Percentiles rank a stretch among this genome's conserved stretches.
Evolutionary conservation across 129 eudicot genomes (phyloP).

Genomic region (Glebionis coronaria): DNA sequence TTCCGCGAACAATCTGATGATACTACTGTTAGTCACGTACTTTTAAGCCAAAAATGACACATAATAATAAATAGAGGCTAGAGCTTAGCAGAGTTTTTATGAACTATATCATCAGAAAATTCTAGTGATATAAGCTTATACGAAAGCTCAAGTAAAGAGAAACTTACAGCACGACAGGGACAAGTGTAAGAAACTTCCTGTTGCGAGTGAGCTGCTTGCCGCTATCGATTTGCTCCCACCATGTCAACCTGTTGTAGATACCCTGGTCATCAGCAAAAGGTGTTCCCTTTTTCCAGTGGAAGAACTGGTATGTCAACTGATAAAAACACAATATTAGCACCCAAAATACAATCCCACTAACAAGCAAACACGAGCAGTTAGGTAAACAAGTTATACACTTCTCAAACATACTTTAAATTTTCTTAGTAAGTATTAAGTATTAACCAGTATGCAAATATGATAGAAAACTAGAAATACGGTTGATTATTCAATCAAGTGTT

Average conservation of each 20-base stretch:
- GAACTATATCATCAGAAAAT: not conserved
- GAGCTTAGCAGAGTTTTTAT: conserved; percentile 2
- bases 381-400: not conserved
- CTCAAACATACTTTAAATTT: not conserved
- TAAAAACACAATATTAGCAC: conserved; percentile 17
- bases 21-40: not conserved
- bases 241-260: conserved; percentile 90
- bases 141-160: conserved; percentile 3
- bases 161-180: conserved; percentile 91
- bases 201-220: conserved; percentile 98
- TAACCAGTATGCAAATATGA: no score
- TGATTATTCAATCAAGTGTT: no score
- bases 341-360: conserved; percentile 7
- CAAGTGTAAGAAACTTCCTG: conserved; percentile 90
- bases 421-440: not conserved
- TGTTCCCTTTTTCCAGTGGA: conserved; percentile 98
- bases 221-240: conserved; percentile 97
- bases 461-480: no score
- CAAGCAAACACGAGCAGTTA: not conserved
- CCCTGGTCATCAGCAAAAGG: conserved; percentile 99
- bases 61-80: conserved; percentile 14
- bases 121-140: conserved; percentile 1
- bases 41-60: conserved; percentile 7
- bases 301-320: conserved; percentile 85
- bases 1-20: not conserved